Percentiles rank a stretch among this genome's conserved stretches.
Conservation (phyloP, 2,329 filamentous ascomycete genomes). For the Sarocladium kiliense region DNA sequence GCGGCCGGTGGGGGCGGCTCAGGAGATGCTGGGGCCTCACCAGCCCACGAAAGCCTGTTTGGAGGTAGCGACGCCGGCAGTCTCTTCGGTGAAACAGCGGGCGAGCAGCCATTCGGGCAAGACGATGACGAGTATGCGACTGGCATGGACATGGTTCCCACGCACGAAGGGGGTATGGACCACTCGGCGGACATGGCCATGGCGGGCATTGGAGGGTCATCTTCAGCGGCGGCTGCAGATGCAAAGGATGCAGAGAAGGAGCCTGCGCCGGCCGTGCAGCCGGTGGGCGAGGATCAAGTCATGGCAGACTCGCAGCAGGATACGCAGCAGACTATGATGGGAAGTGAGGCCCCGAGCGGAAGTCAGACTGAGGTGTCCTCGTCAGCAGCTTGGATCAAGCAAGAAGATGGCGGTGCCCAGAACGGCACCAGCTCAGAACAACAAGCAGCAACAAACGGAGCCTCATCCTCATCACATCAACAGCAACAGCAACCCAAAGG, state of each 20-base stretch:
- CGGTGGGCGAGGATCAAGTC: constrained; percentile 23
- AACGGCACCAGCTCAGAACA: constrained; percentile 9
- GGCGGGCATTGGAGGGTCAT: constrained; percentile 23
- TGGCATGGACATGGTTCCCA: constrained; percentile 56
- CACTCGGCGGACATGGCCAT: constrained; percentile 39
- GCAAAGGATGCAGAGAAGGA: constrained; percentile 11
- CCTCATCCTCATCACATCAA: background rate
- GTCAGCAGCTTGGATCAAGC: constrained; percentile 5
- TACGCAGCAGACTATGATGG: background rate
- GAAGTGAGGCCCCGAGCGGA: constrained; percentile 3
- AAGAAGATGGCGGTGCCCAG: constrained; percentile 11
- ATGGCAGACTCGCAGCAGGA: constrained; percentile 16
- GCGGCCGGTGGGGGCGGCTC: constrained; percentile 28
- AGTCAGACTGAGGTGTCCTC: background rate
- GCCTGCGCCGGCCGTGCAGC: constrained; percentile 22
- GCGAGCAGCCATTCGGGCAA: constrained; percentile 62
- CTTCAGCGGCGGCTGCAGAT: background rate
- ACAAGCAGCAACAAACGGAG: background rate
- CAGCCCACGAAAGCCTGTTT: constrained; percentile 75
- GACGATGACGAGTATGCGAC: constrained; percentile 82
- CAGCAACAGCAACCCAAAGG: background rate
- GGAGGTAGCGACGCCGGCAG: constrained; percentile 75
- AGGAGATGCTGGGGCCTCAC: constrained; percentile 59
- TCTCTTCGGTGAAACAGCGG: constrained; percentile 73
- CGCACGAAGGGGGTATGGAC: constrained; percentile 35